A percentile compares a stretch with the other conserved stretches of the same genome.
phyloP scores from a whole-genome alignment of 257 asterid genomes.

The Solanum clarkiae region DNA sequence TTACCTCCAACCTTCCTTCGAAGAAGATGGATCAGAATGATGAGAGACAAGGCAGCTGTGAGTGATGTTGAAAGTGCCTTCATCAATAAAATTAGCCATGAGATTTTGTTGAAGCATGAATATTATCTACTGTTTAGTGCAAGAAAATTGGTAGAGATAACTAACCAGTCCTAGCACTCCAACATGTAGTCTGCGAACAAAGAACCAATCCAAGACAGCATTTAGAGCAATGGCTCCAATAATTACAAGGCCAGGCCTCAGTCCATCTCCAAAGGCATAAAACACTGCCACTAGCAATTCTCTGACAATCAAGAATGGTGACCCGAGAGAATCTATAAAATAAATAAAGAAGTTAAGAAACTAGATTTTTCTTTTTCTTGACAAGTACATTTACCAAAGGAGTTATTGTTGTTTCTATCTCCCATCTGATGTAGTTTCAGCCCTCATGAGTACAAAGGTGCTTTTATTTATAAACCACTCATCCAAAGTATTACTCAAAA shows the following conservation, averaged over 20 bases:
- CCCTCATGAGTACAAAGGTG: not conserved
- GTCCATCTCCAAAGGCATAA: constrained; percentile 37
- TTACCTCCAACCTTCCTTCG: constrained; percentile 4
- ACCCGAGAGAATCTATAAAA: constrained; percentile 28
- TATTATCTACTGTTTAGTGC: not conserved
- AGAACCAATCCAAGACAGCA: constrained; percentile 35
- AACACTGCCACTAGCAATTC: constrained; percentile 30
- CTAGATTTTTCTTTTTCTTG: not conserved
- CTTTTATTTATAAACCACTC: not conserved
- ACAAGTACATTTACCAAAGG: not conserved
- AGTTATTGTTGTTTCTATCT: not conserved
- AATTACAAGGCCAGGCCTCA: constrained; percentile 24
- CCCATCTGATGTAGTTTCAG: not conserved
- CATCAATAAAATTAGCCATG: not conserved
- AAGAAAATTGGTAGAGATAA: not conserved
- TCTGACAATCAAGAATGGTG: constrained; percentile 34
- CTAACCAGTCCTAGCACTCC: constrained; percentile 38
- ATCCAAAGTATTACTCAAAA: not conserved
- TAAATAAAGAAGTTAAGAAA: not conserved
- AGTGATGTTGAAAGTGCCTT: not conserved
- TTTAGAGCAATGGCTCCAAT: constrained; percentile 27
- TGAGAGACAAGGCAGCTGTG: not conserved
- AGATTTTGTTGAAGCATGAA: not conserved
- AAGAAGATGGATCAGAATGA: not conserved
- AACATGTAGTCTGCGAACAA: constrained; percentile 21